A percentile compares a stretch with the other conserved stretches of the same genome.
phyloP scores from a whole-genome alignment of 352 stramenopile species.

The Globisporangium splendens region DNA sequence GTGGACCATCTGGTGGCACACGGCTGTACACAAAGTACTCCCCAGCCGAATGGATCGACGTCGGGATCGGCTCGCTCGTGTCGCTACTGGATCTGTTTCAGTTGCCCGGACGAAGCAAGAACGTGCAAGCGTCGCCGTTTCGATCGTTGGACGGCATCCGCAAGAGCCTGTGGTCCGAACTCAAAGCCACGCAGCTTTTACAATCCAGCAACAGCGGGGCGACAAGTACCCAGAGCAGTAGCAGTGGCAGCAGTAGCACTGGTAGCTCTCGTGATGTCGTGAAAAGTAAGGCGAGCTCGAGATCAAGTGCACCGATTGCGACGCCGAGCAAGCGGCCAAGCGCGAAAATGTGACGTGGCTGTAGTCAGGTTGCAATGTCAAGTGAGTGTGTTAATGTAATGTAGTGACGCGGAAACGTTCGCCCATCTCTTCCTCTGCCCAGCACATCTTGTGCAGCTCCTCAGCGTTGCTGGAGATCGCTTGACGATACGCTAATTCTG shows the following conservation, averaged over 20 bases:
- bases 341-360: constrained; percentile 5
- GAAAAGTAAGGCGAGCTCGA: constrained; percentile 5
- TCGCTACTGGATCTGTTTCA: constrained; percentile 64
- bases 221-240: constrained; percentile 5
- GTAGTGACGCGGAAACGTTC: too few species aligned
- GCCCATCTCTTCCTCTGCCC: too few species aligned
- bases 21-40: constrained; percentile 66
- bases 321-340: not conserved
- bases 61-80: constrained; percentile 56
- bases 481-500: too few species aligned
- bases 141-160: constrained; percentile 46
- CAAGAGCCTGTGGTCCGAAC: constrained; percentile 47
- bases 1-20: constrained; percentile 16
- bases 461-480: too few species aligned
- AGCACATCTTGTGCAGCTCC: too few species aligned
- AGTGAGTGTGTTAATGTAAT: too few species aligned
- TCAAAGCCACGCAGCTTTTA: constrained; percentile 21
- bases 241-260: constrained; percentile 13
- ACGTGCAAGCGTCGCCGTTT: constrained; percentile 41
- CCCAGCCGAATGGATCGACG: constrained; percentile 58
- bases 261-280: not conserved
- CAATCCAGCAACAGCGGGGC: too few species aligned
- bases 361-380: not conserved
- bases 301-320: not conserved
- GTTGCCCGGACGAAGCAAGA: constrained; percentile 27